A percentile compares a stretch with the other conserved stretches of the same genome.
These are phyloP conservation scores for Aspergillus sp. DNA, from an alignment of 2,329 filamentous ascomycete genomes.

Conservation along the genomic window DNA sequence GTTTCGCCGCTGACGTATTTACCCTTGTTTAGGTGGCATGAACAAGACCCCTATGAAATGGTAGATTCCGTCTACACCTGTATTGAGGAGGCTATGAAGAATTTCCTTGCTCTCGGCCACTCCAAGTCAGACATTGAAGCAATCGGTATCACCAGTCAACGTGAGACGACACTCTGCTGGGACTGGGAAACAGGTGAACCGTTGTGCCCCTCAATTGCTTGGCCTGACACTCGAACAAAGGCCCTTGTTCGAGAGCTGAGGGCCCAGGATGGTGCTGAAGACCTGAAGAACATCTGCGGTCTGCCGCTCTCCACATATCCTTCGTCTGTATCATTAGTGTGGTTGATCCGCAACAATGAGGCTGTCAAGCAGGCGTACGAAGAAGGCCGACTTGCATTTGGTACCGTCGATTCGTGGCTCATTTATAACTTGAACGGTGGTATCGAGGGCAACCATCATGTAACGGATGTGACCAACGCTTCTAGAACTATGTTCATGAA, in stretches of 20 bases:
- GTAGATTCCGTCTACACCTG: slow-evolving; percentile 74
- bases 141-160: slow-evolving; percentile 85
- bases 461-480: slow-evolving; percentile 85
- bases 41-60: slow-evolving; percentile 79
- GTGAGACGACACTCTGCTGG: slow-evolving; percentile 86
- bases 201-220: slow-evolving; percentile 81
- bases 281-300: slow-evolving; percentile 70
- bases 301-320: slow-evolving; percentile 86
- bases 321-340: slow-evolving; percentile 79
- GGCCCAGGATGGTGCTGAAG: slow-evolving; percentile 64
- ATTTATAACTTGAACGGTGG: slow-evolving; percentile 79
- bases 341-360: slow-evolving; percentile 73
- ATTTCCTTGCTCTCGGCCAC: slow-evolving; percentile 71
- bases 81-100: slow-evolving; percentile 71
- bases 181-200: slow-evolving; percentile 77
- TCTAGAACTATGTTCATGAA: slow-evolving; percentile 96
- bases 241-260: slow-evolving; percentile 76
- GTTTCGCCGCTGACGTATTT: background rate
- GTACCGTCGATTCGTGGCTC: slow-evolving; percentile 86
- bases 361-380: slow-evolving; percentile 74
- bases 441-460: slow-evolving; percentile 65
- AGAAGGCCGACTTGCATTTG: slow-evolving; percentile 73
- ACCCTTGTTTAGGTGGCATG: slow-evolving; percentile 68
- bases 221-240: slow-evolving; percentile 82
- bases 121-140: slow-evolving; percentile 67